These are phyloP conservation scores for Cladosporium austrohemisphaericum DNA, from an alignment of 2,329 filamentous ascomycete species.

Conservation along the genomic window DNA sequence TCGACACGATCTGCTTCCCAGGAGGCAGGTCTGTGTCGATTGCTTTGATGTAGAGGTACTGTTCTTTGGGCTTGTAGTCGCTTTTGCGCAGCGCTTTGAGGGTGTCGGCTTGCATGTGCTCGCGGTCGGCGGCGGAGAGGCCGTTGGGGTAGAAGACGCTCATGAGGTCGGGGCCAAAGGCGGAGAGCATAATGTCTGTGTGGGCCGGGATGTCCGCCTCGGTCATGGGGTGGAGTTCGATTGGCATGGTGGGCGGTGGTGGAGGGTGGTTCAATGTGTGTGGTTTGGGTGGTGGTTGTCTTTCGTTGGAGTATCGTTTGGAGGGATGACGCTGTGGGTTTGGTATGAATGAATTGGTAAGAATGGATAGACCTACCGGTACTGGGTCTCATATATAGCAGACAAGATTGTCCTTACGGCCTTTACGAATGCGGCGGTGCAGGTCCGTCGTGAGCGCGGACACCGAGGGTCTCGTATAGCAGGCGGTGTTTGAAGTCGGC, in stretches of 20 bases:
- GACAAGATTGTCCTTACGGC: not conserved
- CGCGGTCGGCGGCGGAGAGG: slow-evolving; percentile 18
- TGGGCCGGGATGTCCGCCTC: slow-evolving; percentile 25
- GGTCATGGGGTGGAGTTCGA: slow-evolving; percentile 27
- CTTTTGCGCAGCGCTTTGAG: slow-evolving; percentile 15
- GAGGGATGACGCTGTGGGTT: not conserved
- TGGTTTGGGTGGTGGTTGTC: not conserved
- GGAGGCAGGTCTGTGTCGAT: slow-evolving; percentile 28
- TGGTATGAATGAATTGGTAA: not conserved
- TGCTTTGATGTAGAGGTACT: slow-evolving; percentile 24
- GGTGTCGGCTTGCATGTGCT: slow-evolving; percentile 14
- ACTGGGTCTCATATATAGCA: not conserved
- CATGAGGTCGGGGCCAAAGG: slow-evolving; percentile 29
- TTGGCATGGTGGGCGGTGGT: slow-evolving; percentile 24
- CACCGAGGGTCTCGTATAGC: not conserved
- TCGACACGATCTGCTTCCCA: slow-evolving; percentile 26
- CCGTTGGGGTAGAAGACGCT: slow-evolving; percentile 31
- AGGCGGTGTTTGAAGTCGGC: slow-evolving; percentile 9
- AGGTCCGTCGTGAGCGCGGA: too few relatives aligned
- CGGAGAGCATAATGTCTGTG: slow-evolving; percentile 22
- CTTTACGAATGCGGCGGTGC: not conserved
- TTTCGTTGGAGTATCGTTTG: not conserved
- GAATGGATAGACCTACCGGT: not conserved
- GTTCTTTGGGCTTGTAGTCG: not conserved
- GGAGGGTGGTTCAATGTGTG: not conserved